phyloP scores from a whole-genome alignment of 2,329 filamentous ascomycete species.

The Aspergillus hiratsukae region DNA sequence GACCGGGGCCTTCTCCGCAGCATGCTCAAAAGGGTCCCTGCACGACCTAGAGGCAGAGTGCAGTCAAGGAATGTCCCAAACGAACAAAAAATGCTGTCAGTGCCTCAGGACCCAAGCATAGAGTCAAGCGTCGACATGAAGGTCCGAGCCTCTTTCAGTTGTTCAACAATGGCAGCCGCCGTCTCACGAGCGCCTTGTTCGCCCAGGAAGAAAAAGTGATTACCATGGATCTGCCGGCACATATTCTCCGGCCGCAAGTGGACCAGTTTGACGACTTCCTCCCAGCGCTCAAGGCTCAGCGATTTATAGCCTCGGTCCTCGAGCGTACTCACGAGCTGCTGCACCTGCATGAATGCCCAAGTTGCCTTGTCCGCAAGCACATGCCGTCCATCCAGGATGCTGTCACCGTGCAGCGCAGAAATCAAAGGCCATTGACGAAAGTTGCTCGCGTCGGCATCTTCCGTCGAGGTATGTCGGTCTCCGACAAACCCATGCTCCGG shows the following conservation, averaged over 20 bases:
- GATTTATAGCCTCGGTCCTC: not conserved
- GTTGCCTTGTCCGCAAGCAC: not conserved
- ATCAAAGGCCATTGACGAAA: not conserved
- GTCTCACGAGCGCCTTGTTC: not conserved
- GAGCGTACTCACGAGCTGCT: not conserved
- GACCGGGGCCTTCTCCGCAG: not conserved
- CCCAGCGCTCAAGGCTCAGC: not conserved
- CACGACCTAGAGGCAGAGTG: no score
- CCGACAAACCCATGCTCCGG: not conserved
- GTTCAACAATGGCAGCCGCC: not conserved
- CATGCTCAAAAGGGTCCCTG: no score
- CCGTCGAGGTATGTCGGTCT: not conserved
- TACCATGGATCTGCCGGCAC: not conserved
- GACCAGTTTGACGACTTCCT: not conserved
- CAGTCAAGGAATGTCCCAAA: not conserved
- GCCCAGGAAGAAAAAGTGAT: not conserved
- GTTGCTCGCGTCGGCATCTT: not conserved
- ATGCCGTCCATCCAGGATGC: not conserved
- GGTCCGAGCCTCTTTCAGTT: not conserved
- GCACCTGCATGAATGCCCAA: not conserved
- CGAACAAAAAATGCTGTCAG: not conserved
- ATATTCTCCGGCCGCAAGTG: not conserved
- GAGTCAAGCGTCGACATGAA: not conserved
- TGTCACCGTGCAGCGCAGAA: not conserved
- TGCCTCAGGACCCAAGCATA: not conserved